Base-by-base conservation (phyloP, 768 basidiomycete genomes). In the Floccularia luteovirens region DNA sequence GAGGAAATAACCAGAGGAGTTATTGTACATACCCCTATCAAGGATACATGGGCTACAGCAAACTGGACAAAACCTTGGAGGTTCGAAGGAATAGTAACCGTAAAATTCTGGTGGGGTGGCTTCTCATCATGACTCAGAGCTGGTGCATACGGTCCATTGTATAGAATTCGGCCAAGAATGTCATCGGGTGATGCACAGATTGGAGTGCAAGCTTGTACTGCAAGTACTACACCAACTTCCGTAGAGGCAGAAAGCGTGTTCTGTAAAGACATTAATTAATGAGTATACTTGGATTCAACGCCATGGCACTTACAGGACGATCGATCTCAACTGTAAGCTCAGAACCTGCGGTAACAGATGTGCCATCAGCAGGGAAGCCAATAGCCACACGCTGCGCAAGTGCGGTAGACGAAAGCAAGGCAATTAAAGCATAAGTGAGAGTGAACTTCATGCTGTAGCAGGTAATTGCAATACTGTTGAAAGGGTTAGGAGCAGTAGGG, bases 221-320 rank as follows among this genome's bases (percentile, higher is more conserved):
- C 70, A 38, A 76, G 64, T 21, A 66, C 66, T 36, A 76, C 51
- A 11, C 64, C 69, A 2, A 75, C 63, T 43, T 75, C 71, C 25
- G 51, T 54, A 7, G 66, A 66, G 8, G 57, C 56, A 1, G 65
- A 57, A 16, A 70, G 48, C 5, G 56, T 36, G 38, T 66, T 51
- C 69, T 72, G 37, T 23, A n/a, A 3, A n/a, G 13, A 11, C 22
- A 30, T 12, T 31, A 31, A 21, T 21, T 8, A 16, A 21, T 4
- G 35, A 2, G 7, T 31, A 30, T 36, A 17, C 12, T 8, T 23
- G 4, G 28, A 31, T 20, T 8, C 6, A 19, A 8, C 21, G 19
- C 25, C 5, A 20, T 4, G n/a, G 3, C 2, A 58, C 70, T 14
- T 51, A 77, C 75, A 3, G 70, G 72, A 38, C 62, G 60, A 41